Base-by-base conservation (phyloP, 352 stramenopile genomes). In the Aphanomyces astaci region DNA sequence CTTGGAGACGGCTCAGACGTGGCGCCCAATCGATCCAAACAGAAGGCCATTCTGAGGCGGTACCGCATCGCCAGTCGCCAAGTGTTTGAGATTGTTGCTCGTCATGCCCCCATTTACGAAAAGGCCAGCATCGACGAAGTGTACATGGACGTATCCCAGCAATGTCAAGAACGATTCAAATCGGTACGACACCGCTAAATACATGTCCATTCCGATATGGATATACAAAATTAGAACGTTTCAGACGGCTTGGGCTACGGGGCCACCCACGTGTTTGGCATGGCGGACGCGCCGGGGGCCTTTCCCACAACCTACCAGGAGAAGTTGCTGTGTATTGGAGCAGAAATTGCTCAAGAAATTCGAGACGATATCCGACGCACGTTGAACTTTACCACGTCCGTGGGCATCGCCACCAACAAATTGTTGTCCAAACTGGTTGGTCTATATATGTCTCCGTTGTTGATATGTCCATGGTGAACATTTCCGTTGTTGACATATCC, bases 71-170 rank as follows among this genome's bases (percentile, higher is more conserved):
- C 86, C 0, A 94, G 86, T 69, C 78, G 84, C 28, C 82, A 85
- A 64, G 90, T 92, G 51, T 94, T 92, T 60, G 72, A 76, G 27
- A 76, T 92, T 17, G 55, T 94, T 10, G 51, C 73, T 32, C 72
- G 73, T 28, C 74, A 85, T 51, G 80, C 81, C 28, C 65, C 79
- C 0, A 30, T 88, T 2, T 83, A 83, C 24, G 84, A 94, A 71
- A 88, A 88, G 66, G 86, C 82, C 11, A 81, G 84, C 63, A 86
- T 94, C 53, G 86, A 94, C 60, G 86, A 94, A 72, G 85, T 82
- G 5, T 94, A 89, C 62, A 75, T 94, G 64, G 86, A 94, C 66
- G 68, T 94, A 40, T 89, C 86, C 2, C 73, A 87, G 15, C 81
- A 86, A 57, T 84, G 82, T 28, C 63, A 73, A 15, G 71, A 85